These are phyloP conservation scores for Beta macrorhiza DNA, from an alignment of 179 eudicot genomes.

Conservation along the genomic window DNA sequence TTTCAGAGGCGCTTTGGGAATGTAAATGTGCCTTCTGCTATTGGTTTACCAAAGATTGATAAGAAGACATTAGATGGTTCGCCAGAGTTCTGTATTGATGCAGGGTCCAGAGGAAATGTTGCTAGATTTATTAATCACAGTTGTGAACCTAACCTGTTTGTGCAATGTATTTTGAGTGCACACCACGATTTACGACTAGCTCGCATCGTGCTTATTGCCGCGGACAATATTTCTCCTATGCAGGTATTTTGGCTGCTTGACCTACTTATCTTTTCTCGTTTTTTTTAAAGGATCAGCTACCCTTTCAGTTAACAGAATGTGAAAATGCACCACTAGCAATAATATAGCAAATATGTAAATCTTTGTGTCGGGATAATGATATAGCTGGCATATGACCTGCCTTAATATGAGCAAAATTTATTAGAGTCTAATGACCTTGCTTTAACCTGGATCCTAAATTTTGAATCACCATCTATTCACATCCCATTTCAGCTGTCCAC, in stretches of 20 bases:
- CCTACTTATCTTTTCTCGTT: background rate
- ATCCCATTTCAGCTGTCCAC: background rate
- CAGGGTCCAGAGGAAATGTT: constrained; percentile 52
- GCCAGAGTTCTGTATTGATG: constrained; percentile 72
- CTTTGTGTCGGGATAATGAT: background rate
- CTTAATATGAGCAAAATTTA: background rate
- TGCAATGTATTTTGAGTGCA: constrained; percentile 62
- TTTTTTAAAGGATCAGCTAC: background rate
- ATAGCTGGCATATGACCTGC: background rate
- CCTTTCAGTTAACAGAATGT: background rate
- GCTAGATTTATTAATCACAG: constrained; percentile 78
- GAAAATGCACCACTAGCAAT: background rate
- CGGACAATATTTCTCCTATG: constrained; percentile 68
- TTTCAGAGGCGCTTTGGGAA: constrained; percentile 56
- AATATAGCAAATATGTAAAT: background rate
- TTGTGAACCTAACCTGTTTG: constrained; percentile 74
- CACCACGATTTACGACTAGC: constrained; percentile 64
- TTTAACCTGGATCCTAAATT: background rate
- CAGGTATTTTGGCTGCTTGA: constrained; percentile 39
- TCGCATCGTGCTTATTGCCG: constrained; percentile 62
- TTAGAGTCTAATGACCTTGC: background rate
- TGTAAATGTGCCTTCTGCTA: constrained; percentile 40
- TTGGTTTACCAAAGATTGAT: constrained; percentile 26
- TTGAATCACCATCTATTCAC: background rate
- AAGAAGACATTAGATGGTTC: constrained; percentile 39